Percentiles rank a stretch among this genome's conserved stretches.
These are phyloP conservation scores for Rhodotorula glutinis DNA, from an alignment of 1,284 basidiomycete genomes.

Conservation along the genomic window DNA sequence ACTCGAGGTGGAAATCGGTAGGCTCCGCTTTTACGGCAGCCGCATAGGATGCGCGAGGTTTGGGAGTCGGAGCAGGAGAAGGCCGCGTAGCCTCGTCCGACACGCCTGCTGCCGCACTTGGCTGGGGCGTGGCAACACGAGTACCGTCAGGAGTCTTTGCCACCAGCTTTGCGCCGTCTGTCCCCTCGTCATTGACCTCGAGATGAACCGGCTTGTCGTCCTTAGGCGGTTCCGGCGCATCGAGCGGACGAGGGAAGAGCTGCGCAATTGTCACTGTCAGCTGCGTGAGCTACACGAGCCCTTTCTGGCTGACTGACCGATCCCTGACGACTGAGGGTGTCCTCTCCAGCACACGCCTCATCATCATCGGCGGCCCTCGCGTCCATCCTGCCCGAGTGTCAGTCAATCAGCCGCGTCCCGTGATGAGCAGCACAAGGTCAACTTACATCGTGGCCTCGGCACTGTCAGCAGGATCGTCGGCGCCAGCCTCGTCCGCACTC, in stretches of 20 bases:
- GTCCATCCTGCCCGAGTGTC: background rate
- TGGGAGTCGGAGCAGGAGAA: conserved; percentile 13
- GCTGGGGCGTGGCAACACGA: conserved; percentile 78
- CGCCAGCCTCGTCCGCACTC: conserved; percentile 1
- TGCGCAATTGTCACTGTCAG: conserved; percentile 12
- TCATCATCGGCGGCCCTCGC: conserved; percentile 35
- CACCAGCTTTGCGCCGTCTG: conserved; percentile 66
- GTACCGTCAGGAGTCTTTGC: conserved; percentile 96
- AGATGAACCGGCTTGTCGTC: conserved; percentile 72
- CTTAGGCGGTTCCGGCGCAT: conserved; percentile 54
- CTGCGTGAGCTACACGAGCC: background rate
- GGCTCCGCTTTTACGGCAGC: conserved; percentile 88
- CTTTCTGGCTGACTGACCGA: background rate
- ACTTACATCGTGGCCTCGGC: conserved; percentile 36
- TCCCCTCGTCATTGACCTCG: conserved; percentile 74
- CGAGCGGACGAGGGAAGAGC: conserved; percentile 59
- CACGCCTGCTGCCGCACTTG: conserved; percentile 41
- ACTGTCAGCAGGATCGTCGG: conserved; percentile 31
- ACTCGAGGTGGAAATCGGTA: conserved; percentile 93
- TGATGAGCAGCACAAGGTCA: too few relatives aligned
- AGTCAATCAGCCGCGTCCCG: too few relatives aligned
- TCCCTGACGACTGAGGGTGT: conserved; percentile 42
- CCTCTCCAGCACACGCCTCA: conserved; percentile 50
- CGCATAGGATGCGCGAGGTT: conserved; percentile 67
- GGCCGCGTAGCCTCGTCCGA: conserved; percentile 38